These are phyloP conservation scores for Paraphoma chrysanthemicola DNA, from an alignment of 2,329 filamentous ascomycete species.

Conservation along the genomic window DNA sequence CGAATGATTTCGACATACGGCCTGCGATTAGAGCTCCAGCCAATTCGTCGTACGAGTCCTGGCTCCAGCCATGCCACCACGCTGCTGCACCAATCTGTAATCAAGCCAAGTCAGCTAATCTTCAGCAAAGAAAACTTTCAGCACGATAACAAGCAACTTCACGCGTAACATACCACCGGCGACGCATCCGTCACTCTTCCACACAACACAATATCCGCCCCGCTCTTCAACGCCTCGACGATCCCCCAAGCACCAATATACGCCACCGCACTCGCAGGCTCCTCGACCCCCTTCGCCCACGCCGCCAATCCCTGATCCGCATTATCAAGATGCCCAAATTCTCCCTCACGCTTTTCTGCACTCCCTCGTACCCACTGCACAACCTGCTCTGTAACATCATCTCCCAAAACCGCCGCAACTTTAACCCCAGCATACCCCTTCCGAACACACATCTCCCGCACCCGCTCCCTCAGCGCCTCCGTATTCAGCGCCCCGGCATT, in stretches of 20 bases:
- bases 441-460: slow-evolving; percentile 2
- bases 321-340: slow-evolving; percentile 19
- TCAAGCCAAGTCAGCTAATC: too few relatives aligned
- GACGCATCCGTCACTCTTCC: background rate
- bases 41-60: background rate
- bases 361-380: slow-evolving; percentile 2
- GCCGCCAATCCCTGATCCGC: slow-evolving; percentile 42
- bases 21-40: background rate
- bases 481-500: slow-evolving; percentile 30
- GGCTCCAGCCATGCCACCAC: background rate
- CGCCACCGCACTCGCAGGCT: slow-evolving; percentile 30
- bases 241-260: slow-evolving; percentile 43
- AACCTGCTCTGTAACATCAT: slow-evolving; percentile 33
- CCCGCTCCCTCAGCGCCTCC: background rate
- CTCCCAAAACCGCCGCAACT: slow-evolving; percentile 50
- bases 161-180: background rate
- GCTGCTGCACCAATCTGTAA: background rate
- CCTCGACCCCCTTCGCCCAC: slow-evolving; percentile 25
- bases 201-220: background rate
- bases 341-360: too few relatives aligned
- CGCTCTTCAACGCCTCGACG: slow-evolving; percentile 27
- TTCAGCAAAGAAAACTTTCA: too few relatives aligned
- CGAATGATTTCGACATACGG: too few relatives aligned
- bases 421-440: slow-evolving; percentile 18
- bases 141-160: too few relatives aligned